phyloP scores from a whole-genome alignment of 2,329 filamentous ascomycete species.

The Sphaerostilbella broomeana region DNA sequence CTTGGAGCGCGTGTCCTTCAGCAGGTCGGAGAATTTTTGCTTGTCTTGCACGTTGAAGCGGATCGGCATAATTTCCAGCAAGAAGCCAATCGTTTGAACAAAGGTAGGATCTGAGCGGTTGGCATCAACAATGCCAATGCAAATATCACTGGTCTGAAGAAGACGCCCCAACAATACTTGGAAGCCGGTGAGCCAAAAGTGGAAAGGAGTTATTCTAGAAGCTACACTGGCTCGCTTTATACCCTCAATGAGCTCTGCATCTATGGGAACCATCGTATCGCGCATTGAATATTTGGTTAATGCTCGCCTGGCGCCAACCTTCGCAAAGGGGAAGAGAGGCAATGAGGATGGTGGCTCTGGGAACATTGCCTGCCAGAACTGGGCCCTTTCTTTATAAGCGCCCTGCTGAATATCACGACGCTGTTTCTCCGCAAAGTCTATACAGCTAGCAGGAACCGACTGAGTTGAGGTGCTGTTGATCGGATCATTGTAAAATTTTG shows the following conservation, averaged over 20 bases:
- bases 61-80: slow-evolving; percentile 1
- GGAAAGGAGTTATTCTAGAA: slow-evolving; percentile 22
- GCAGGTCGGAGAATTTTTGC: slow-evolving; percentile 13
- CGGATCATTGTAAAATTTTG: slow-evolving; percentile 32
- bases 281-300: too few species aligned
- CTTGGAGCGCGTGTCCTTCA: neutral
- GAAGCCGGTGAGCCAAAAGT: neutral
- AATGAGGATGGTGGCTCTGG: slow-evolving; percentile 9
- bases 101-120: neutral
- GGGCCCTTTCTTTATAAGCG: slow-evolving; percentile 18
- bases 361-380: slow-evolving; percentile 16
- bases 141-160: neutral
- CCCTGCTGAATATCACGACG: slow-evolving; percentile 18
- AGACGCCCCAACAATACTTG: neutral
- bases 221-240: too few species aligned
- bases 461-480: slow-evolving; percentile 21
- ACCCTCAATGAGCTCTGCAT: too few species aligned
- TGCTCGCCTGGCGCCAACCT: slow-evolving; percentile 8
- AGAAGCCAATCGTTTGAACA: neutral
- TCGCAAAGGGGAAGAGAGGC: slow-evolving; percentile 16
- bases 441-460: too few species aligned
- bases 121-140: slow-evolving; percentile 1
- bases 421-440: slow-evolving; percentile 31
- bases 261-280: too few species aligned
- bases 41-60: slow-evolving; percentile 19